Base-by-base conservation (phyloP, 371 early-diverging fungal genomes). In the Mucor ambiguus region DNA sequence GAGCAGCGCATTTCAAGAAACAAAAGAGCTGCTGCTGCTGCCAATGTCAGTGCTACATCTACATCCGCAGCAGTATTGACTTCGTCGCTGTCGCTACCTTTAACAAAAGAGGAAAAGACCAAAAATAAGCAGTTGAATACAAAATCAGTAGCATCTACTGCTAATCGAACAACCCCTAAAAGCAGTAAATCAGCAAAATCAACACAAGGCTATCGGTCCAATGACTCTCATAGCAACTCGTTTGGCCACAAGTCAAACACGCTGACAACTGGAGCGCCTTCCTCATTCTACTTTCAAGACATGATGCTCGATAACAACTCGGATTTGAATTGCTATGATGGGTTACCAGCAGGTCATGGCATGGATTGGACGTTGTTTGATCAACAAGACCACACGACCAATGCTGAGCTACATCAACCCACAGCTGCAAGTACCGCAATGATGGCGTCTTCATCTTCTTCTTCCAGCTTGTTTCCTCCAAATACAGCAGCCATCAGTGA, bases 1-100 rank as follows among this genome's bases (percentile, higher is more conserved):
- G 81, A 81, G 41, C 81, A 81, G 44, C 66, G 76, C 0, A 76
- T 78, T 33, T 75, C 79, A 24, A 69, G 72, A 48, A 66, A 68
- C 20, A 81, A 75, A 63, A 58, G 81, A 46, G 72, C 68, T 37
- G 72, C 72, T 3, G 69, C 67, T 9, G 58, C 63, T 4, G 18
- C 48, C 24, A 48, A 20, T 48, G 48, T 32, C 32, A 41, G 22
- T 22, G 30, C 61, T 12, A 7, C 68, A 28, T 43, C 60, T 4
- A 2, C 67, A 29, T 55, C 67, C 26, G 28, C 43, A 30, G 4
- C 49, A 46, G 22, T 46, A 18, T 18, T 41, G 22, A 22, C n/a
- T 46, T 22, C 46, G 16, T 52, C 52, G 5, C 28, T 52, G 14
- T 28, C 52, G 11, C 16, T 52, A 5, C 52, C 14, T 14, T 16